Conservation (phyloP, 208 protist genomes). For the Leishmania tropica region DNA sequence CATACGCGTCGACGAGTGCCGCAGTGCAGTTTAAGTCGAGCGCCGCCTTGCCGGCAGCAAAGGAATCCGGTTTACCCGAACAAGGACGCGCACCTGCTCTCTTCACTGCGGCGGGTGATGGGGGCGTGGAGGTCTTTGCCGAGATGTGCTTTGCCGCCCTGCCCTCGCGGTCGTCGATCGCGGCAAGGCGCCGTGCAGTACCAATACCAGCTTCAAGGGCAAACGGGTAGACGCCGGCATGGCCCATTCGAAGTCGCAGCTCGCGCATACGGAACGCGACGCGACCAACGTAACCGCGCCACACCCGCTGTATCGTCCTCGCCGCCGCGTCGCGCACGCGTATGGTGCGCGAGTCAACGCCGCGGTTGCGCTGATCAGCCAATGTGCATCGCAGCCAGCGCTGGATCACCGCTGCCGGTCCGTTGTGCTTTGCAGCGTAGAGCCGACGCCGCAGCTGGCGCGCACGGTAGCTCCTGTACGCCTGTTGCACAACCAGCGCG, state of each 20-base stretch:
- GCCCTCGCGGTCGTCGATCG: background rate
- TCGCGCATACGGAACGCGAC: constrained; percentile 50
- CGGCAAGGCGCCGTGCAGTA: background rate
- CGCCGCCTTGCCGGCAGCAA: background rate
- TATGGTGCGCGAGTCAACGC: constrained; percentile 48
- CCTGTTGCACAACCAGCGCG: constrained; percentile 65
- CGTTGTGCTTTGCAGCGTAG: constrained; percentile 22
- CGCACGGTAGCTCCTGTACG: constrained; percentile 39
- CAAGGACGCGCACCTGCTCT: too few species aligned
- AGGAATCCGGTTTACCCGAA: background rate
- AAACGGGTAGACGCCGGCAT: background rate
- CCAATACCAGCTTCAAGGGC: background rate
- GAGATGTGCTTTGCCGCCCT: background rate
- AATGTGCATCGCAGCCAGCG: constrained; percentile 50
- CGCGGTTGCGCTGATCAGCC: constrained; percentile 36
- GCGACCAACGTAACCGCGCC: constrained; percentile 56
- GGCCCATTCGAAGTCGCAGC: constrained; percentile 35
- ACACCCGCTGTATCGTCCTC: constrained; percentile 57
- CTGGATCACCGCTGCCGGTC: constrained; percentile 43
- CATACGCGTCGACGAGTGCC: constrained; percentile 20
- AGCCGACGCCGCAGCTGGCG: constrained; percentile 13
- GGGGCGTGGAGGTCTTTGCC: background rate
- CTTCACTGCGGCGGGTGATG: background rate
- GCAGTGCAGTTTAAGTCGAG: background rate
- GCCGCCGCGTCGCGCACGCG: constrained; percentile 40